These are phyloP conservation scores for Oryza nivara DNA, from an alignment of 176 grass and related monocot species.

Conservation along the genomic window DNA sequence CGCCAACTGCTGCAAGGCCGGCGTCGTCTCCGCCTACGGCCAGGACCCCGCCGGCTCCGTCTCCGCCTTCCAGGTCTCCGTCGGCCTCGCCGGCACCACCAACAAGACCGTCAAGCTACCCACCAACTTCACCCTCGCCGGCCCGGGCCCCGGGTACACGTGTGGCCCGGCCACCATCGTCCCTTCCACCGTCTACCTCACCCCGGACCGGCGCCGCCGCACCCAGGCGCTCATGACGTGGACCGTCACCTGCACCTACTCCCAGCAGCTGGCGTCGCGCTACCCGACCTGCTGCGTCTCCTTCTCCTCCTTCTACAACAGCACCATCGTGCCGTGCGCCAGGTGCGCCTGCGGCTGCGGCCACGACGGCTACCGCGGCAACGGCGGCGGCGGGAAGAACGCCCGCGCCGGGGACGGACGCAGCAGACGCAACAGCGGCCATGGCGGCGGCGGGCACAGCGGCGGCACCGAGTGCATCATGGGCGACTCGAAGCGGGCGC, in stretches of 20 bases:
- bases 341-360: slow-evolving; percentile 81
- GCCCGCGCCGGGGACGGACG: neutral
- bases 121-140: slow-evolving; percentile 75
- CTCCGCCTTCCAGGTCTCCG: slow-evolving; percentile 85
- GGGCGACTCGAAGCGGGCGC: slow-evolving; percentile 62
- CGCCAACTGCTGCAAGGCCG: slow-evolving; percentile 98
- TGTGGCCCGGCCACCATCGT: slow-evolving; percentile 71
- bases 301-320: slow-evolving; percentile 94
- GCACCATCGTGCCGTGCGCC: slow-evolving; percentile 79
- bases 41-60: slow-evolving; percentile 65
- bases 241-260: slow-evolving; percentile 87
- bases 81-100: slow-evolving; percentile 77
- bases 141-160: slow-evolving; percentile 76
- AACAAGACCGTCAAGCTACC: slow-evolving; percentile 97
- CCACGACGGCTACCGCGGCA: slow-evolving; percentile 32
- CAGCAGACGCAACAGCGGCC: no score
- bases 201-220: slow-evolving; percentile 62
- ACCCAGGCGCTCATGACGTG: slow-evolving; percentile 97
- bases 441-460: slow-evolving; percentile 37
- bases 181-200: slow-evolving; percentile 71
- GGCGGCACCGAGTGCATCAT: slow-evolving; percentile 47
- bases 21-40: slow-evolving; percentile 72
- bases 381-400: slow-evolving; percentile 35
- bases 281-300: slow-evolving; percentile 88
- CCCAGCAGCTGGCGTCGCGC: slow-evolving; percentile 67